Percentiles rank a stretch among this genome's conserved stretches.
These are phyloP conservation scores for Diaporthe nobilis DNA, from an alignment of 2,329 filamentous ascomycete species.

Conservation along the genomic window DNA sequence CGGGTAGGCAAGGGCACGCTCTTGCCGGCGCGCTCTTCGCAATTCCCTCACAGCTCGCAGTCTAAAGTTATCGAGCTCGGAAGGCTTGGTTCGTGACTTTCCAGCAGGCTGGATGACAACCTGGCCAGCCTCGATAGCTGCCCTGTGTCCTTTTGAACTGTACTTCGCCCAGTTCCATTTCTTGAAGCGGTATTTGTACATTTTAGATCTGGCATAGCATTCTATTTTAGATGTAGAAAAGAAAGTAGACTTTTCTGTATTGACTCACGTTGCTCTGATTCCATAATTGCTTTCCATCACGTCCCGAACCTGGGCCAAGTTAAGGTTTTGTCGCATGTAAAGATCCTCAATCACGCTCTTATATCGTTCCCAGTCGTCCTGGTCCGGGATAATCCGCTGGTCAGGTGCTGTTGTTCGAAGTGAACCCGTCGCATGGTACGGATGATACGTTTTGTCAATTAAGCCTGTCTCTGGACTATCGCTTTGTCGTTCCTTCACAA, in stretches of 20 bases:
- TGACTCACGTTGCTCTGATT: background rate
- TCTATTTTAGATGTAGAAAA: background rate
- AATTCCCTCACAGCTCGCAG: background rate
- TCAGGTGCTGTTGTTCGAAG: background rate
- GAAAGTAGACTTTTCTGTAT: too few species aligned
- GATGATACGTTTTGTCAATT: background rate
- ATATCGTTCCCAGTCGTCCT: background rate
- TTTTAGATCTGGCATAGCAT: background rate
- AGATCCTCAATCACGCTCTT: background rate
- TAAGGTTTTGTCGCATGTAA: background rate
- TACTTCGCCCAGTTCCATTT: conserved; percentile 2
- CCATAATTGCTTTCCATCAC: background rate
- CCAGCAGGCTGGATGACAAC: background rate
- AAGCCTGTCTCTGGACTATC: background rate
- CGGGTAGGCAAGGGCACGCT: background rate
- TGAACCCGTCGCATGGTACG: background rate
- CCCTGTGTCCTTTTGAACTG: background rate
- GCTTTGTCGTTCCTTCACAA: background rate
- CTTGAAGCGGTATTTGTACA: conserved; percentile 2
- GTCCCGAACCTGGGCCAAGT: background rate
- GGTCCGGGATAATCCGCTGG: background rate
- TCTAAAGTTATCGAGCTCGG: background rate
- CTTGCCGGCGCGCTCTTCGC: background rate
- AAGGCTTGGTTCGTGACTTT: background rate
- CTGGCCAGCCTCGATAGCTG: background rate